Evolutionary conservation across 2,329 filamentous ascomycete species (phyloP).

Genomic region (Blastomyces percursus): DNA sequence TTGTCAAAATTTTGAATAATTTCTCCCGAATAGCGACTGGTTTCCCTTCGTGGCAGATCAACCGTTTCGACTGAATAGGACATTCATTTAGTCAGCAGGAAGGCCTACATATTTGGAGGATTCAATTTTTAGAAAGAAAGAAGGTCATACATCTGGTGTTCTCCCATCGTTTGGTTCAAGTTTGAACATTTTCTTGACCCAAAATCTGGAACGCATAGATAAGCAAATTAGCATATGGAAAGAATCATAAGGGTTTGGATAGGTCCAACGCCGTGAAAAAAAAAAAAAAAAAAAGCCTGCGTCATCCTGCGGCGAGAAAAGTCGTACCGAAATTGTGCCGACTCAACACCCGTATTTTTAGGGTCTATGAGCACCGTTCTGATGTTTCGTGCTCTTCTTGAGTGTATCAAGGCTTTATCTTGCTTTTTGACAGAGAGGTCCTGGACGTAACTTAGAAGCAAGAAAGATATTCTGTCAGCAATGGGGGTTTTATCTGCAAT

Average conservation of each 20-base stretch:
- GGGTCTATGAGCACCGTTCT: conserved; percentile 38
- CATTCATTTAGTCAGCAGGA: neutral
- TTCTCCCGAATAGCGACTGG: conserved; percentile 44
- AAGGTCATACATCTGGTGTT: conserved; percentile 27
- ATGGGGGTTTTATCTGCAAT: neutral
- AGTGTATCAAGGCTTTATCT: conserved; percentile 42
- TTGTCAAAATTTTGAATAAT: conserved; percentile 41
- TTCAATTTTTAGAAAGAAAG: conserved; percentile 2
- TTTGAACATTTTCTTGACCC: conserved; percentile 45
- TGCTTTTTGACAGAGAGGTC: conserved; percentile 42
- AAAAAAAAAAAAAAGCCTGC: neutral
- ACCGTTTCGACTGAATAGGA: conserved; percentile 25
- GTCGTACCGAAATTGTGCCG: conserved; percentile 39
- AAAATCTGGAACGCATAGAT: conserved; percentile 30
- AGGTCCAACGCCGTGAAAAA: neutral
- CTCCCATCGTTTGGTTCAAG: conserved; percentile 32
- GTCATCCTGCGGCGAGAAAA: neutral
- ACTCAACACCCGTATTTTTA: conserved; percentile 41
- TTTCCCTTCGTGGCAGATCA: conserved; percentile 42
- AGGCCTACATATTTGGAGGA: neutral
- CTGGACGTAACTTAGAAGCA: conserved; percentile 35
- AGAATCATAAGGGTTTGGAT: neutral
- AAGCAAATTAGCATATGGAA: conserved; percentile 8
- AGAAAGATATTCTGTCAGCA: conserved; percentile 1
- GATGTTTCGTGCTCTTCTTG: conserved; percentile 39